These are phyloP conservation scores for Pleochaeta shiraiana DNA, from an alignment of 2,329 filamentous ascomycete species.

Conservation along the genomic window DNA sequence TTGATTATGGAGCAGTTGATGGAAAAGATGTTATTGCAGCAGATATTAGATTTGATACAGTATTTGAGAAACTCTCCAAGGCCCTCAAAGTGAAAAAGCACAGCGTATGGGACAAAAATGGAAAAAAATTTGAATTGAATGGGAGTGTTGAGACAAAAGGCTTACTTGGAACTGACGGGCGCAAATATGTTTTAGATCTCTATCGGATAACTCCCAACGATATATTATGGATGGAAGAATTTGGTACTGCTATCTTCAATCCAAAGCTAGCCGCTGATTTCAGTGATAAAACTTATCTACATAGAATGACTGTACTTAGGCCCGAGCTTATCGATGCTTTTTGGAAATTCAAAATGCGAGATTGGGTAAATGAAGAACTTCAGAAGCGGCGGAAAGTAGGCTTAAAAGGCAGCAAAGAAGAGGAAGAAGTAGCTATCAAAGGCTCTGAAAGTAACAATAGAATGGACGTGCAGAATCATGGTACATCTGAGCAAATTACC, in stretches of 20 bases:
- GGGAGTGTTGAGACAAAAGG: conserved; percentile 97
- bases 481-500: conserved; percentile 11
- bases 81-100: conserved; percentile 84
- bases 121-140: conserved; percentile 73
- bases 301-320: conserved; percentile 87
- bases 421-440: conserved; percentile 17
- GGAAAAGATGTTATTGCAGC: conserved; percentile 89
- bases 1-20: conserved; percentile 95
- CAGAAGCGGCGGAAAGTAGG: conserved; percentile 32
- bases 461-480: conserved; percentile 12
- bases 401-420: conserved; percentile 14
- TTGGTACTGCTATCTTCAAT: conserved; percentile 25
- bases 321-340: conserved; percentile 78
- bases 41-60: conserved; percentile 61
- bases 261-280: conserved; percentile 17
- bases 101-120: conserved; percentile 93
- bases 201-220: conserved; percentile 91
- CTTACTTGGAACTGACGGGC: conserved; percentile 83
- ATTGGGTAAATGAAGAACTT: conserved; percentile 67
- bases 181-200: conserved; percentile 93
- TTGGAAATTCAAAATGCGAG: conserved; percentile 65
- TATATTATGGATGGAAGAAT: conserved; percentile 72
- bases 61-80: conserved; percentile 82
- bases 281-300: conserved; percentile 40
- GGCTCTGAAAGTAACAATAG: conserved; percentile 15